These are phyloP conservation scores for Chlamydomonas reinhardtii DNA, from an alignment of 163 green algal species.

Conservation along the genomic window DNA sequence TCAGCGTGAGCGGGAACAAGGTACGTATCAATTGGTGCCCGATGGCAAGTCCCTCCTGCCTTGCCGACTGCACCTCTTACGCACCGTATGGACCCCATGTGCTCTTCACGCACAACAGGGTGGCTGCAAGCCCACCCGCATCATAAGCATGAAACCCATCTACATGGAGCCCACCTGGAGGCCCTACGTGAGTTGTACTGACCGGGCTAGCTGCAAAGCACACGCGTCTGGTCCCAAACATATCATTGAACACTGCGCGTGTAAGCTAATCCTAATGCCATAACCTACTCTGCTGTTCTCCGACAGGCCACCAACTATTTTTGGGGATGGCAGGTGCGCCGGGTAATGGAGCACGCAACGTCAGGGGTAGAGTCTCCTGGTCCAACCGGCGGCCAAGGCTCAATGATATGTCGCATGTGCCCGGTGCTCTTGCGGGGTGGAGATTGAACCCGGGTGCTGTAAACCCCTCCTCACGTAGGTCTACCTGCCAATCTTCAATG, in stretches of 20 bases:
- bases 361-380: no score
- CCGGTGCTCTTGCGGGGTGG: no score
- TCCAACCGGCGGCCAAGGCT: no score
- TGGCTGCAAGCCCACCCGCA: conserved; percentile 30
- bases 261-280: background rate
- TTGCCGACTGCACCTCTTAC: no score
- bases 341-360: no score
- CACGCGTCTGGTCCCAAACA: no score
- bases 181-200: background rate
- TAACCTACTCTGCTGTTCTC: background rate
- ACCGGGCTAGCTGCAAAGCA: background rate
- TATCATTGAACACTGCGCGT: no score
- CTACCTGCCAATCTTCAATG: conserved; percentile 30
- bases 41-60: no score
- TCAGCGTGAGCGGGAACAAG: conserved; percentile 36
- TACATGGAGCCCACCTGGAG: conserved; percentile 32
- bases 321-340: conserved; percentile 22
- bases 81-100: no score
- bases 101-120: no score
- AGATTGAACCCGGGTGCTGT: no score
- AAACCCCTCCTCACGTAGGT: background rate
- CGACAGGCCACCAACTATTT: conserved; percentile 16
- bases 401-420: no score
- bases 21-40: background rate
- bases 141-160: conserved; percentile 37